Evolutionary conservation across 352 stramenopile genomes (phyloP).

Genomic region (Synura sp.): DNA sequence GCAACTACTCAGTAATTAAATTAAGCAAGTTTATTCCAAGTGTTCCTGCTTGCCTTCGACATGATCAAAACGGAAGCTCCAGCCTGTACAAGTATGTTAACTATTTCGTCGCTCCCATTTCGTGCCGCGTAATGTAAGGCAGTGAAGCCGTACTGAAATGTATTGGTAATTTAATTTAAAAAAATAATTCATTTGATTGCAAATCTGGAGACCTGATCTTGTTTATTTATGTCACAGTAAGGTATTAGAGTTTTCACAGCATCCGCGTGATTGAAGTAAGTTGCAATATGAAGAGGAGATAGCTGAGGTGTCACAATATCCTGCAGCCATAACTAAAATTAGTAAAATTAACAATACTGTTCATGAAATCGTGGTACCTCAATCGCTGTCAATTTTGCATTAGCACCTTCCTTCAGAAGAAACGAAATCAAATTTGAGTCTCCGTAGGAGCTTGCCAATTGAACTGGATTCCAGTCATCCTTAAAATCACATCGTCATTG

Average conservation of each 20-base stretch:
- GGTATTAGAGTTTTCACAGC: not conserved
- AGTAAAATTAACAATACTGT: not conserved
- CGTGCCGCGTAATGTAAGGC: conserved; percentile 21
- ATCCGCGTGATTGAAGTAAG: not conserved
- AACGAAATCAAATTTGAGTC: not conserved
- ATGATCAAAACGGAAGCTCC: not conserved
- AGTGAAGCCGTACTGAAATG: conserved; percentile 28
- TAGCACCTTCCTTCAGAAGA: not conserved
- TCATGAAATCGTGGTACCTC: not conserved
- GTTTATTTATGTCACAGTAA: not conserved
- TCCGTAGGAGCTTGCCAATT: not conserved
- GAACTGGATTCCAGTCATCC: not conserved
- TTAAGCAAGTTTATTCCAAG: no score
- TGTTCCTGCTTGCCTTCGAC: no score
- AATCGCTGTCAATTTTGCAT: not conserved
- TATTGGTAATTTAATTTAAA: not conserved
- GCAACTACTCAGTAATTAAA: no score
- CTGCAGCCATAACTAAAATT: not conserved
- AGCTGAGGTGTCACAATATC: conserved; percentile 5
- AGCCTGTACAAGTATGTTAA: not conserved
- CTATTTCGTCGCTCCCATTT: not conserved
- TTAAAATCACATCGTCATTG: no score
- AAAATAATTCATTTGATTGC: not conserved
- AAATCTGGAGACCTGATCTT: conserved; percentile 16
- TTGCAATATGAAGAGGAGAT: conserved; percentile 2